Percentiles rank a stretch among this genome's conserved stretches.
Evolutionary conservation across 2,329 filamentous ascomycete genomes (phyloP).

Genomic region (Escovopsis sp.): DNA sequence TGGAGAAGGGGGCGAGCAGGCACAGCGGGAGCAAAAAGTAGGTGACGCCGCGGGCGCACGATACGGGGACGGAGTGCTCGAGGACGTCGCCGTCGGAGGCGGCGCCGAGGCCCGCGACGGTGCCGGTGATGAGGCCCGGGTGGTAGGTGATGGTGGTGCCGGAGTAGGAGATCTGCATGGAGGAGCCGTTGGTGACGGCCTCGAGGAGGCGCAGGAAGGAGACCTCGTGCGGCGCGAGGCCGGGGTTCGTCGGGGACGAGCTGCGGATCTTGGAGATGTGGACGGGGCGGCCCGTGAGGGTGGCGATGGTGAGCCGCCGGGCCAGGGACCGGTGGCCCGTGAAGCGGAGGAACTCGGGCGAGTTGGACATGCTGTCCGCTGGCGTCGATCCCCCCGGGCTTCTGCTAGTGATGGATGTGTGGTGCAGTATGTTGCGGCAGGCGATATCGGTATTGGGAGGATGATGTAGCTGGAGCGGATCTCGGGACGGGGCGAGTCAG

Average conservation of each 20-base stretch:
- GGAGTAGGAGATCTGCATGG: conserved; percentile 91
- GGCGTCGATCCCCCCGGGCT: no score
- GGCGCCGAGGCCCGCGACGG: conserved; percentile 60
- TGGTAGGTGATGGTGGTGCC: conserved; percentile 87
- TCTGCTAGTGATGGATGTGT: no score
- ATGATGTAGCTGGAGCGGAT: no score
- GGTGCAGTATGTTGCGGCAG: no score
- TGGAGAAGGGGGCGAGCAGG: conserved; percentile 83
- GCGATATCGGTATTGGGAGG: no score
- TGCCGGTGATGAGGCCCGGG: conserved; percentile 83
- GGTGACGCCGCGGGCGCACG: conserved; percentile 66
- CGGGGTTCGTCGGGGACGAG: conserved; percentile 70
- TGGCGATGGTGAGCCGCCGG: conserved; percentile 75
- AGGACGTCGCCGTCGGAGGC: conserved; percentile 57
- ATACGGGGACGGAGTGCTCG: conserved; percentile 63
- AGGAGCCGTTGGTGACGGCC: conserved; percentile 84
- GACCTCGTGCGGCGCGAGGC: conserved; percentile 82
- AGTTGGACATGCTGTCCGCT: not conserved
- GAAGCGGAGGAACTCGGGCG: conserved; percentile 53
- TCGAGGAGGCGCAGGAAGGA: conserved; percentile 93
- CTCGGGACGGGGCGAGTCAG: no score
- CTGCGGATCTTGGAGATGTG: conserved; percentile 91
- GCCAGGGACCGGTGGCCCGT: conserved; percentile 72
- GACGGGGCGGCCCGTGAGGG: conserved; percentile 75
- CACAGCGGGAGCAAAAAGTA: conserved; percentile 88